A percentile compares a stretch with the other conserved stretches of the same genome.
Conservation (phyloP, 2,329 filamentous ascomycete species). For the Colletotrichum cereale region DNA sequence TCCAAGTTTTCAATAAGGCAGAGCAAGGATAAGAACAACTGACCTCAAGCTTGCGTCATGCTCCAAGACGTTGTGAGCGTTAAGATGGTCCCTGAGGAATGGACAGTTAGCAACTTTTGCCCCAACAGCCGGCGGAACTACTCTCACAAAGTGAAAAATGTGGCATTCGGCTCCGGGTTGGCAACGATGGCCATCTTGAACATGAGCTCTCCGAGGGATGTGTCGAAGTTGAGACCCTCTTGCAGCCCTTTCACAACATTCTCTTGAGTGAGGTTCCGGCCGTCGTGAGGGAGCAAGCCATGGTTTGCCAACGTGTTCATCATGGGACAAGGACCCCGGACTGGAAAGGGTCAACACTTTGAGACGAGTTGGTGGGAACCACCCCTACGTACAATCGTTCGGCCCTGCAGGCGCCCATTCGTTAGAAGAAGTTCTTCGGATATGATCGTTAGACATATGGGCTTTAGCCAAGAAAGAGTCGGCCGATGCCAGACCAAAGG, state of each 20-base stretch:
- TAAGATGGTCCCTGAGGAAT: conserved; percentile 54
- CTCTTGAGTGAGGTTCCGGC: conserved; percentile 55
- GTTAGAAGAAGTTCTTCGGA: background rate
- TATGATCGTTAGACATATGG: conserved; percentile 12
- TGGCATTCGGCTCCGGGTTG: conserved; percentile 60
- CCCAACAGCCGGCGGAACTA: too few relatives aligned
- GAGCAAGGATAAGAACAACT: background rate
- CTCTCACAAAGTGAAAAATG: conserved; percentile 53
- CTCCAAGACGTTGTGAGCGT: conserved; percentile 61
- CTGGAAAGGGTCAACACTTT: conserved; percentile 40
- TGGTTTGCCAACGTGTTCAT: conserved; percentile 66
- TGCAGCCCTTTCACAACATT: conserved; percentile 54
- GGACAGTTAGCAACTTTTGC: background rate
- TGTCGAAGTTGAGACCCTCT: conserved; percentile 58
- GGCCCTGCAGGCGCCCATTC: conserved; percentile 23
- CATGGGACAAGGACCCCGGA: conserved; percentile 62
- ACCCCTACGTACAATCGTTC: conserved; percentile 15
- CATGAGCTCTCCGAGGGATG: conserved; percentile 54
- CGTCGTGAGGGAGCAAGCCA: conserved; percentile 60
- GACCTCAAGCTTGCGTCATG: conserved; percentile 62
- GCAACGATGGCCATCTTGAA: conserved; percentile 56
- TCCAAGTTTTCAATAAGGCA: background rate
- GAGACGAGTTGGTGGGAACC: fast-evolving
- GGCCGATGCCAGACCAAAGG: background rate
- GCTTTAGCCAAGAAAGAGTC: conserved; percentile 9